phyloP scores from a whole-genome alignment of 352 stramenopile species.

The Peronospora destructor region DNA sequence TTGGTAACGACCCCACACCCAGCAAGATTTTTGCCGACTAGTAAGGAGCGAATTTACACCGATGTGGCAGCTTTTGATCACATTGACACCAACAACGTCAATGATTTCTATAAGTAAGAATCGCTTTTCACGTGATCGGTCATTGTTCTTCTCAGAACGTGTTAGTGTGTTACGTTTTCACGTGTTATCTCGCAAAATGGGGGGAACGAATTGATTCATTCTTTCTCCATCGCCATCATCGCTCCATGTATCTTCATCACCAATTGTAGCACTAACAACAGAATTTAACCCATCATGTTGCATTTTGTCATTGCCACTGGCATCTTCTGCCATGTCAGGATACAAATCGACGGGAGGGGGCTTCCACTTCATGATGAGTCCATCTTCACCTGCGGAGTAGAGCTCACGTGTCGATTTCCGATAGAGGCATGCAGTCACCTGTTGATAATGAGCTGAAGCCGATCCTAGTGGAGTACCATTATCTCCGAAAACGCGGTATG shows the following conservation, averaged over 20 bases:
- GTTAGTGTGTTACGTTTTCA: conserved; percentile 1
- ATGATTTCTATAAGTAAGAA: conserved; percentile 20
- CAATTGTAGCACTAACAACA: conserved; percentile 12
- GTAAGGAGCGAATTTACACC: not conserved
- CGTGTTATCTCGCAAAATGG: conserved; percentile 47
- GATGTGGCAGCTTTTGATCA: not conserved
- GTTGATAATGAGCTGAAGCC: conserved; percentile 53
- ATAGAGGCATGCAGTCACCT: conserved; percentile 56
- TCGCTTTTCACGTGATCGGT: not conserved
- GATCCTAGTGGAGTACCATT: conserved; percentile 27
- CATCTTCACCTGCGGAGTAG: conserved; percentile 53
- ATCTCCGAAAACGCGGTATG: conserved; percentile 47
- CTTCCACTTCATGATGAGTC: conserved; percentile 69
- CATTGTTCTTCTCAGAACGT: not conserved
- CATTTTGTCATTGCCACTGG: conserved; percentile 1
- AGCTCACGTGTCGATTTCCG: conserved; percentile 45
- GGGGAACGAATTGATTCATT: conserved; percentile 46
- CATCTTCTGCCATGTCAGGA: conserved; percentile 10
- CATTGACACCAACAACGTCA: too few species aligned
- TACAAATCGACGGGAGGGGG: conserved; percentile 29
- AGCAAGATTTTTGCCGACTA: conserved; percentile 11
- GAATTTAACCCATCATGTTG: conserved; percentile 6
- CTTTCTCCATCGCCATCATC: conserved; percentile 36
- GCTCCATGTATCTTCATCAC: conserved; percentile 49
- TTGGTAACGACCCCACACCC: conserved; percentile 14